These are phyloP conservation scores for Sapria himalayana DNA, from an alignment of 345 rosid species.

Conservation along the genomic window DNA sequence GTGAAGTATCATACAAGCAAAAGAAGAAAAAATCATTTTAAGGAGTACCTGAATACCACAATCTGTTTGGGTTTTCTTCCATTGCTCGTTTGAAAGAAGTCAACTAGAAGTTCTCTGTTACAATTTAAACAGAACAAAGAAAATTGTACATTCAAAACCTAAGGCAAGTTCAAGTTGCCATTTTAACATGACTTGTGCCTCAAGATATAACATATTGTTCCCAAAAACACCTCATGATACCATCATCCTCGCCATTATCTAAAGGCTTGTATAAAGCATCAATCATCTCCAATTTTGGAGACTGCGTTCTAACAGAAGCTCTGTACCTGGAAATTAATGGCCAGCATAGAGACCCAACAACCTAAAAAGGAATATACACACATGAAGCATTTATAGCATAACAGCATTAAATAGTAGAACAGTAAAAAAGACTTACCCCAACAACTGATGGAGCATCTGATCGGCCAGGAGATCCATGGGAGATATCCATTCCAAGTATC, in stretches of 20 bases:
- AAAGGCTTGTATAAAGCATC: constrained; percentile 63
- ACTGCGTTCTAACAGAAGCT: constrained; percentile 76
- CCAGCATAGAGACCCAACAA: constrained; percentile 73
- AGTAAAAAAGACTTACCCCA: constrained; percentile 28
- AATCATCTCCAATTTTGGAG: constrained; percentile 67
- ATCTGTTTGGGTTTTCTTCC: constrained; percentile 48
- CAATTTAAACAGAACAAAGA: constrained; percentile 1
- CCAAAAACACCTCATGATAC: constrained; percentile 47
- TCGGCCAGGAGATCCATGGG: constrained; percentile 78
- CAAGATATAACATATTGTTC: background rate
- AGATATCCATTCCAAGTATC: constrained; percentile 95
- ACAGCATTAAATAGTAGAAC: background rate
- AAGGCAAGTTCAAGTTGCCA: background rate
- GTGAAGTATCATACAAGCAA: background rate
- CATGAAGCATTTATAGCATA: constrained; percentile 2
- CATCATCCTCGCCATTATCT: constrained; percentile 38
- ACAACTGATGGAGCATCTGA: constrained; percentile 58
- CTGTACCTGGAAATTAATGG: constrained; percentile 70
- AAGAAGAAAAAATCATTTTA: background rate
- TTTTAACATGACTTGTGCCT: background rate
- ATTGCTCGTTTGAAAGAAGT: constrained; percentile 39
- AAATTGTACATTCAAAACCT: background rate
- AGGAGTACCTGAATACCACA: constrained; percentile 54
- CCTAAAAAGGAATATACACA: constrained; percentile 25
- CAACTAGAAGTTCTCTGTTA: constrained; percentile 44